Evolutionary conservation across 1,284 basidiomycete species (phyloP), one percentile per base, ranked within the genome.

Genomic region (Thelephora terrestris): DNA sequence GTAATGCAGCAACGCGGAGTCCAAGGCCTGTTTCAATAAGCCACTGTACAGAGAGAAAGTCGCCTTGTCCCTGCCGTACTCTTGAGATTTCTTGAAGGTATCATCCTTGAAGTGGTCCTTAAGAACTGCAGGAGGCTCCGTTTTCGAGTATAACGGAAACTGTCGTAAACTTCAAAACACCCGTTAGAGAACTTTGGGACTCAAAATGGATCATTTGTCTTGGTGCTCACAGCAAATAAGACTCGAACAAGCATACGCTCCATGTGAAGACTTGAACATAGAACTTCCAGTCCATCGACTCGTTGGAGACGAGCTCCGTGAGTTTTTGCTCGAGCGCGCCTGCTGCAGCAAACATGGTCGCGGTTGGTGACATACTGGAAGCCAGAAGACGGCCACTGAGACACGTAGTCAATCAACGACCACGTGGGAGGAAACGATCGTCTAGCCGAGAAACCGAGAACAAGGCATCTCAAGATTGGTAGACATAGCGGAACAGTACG

Each of bases 21-120:
- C 85, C 24, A 91, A 59, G 37, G 74, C 57, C 61, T 91, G 87
- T 59, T 81, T 81, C 63, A 84, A 80, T 49, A 93, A 54, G 1
- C 81, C 80, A 0, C 84, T 79, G 53, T 91, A 63, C 43, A 96
- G 68, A 1, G 79, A 76, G 65, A 89, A 95, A 58, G 78, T 77
- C n/a, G 92, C 85, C 68, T 98, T 97, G 75, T 95, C 91, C 45
- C 76, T 78, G 17, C 92, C 91, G 68, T 99, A 99, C 23, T 72
- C 68, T 64, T 98, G 94, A 1, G 91, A 93, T 60, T 96, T 96
- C 52, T 79, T 68, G 65, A 93, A 96, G 6, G 82, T 83, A 1
- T 85, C 79, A 16, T 71, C 63, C 6, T 76, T 74, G 55, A 96
- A 85, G 61, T 95, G 85, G 1, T 68, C 67, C 1, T 77, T 79